Percentiles rank a stretch among this genome's conserved stretches.
Conservation (phyloP, 2,329 filamentous ascomycete species). For the Sclerotinia borealis region DNA sequence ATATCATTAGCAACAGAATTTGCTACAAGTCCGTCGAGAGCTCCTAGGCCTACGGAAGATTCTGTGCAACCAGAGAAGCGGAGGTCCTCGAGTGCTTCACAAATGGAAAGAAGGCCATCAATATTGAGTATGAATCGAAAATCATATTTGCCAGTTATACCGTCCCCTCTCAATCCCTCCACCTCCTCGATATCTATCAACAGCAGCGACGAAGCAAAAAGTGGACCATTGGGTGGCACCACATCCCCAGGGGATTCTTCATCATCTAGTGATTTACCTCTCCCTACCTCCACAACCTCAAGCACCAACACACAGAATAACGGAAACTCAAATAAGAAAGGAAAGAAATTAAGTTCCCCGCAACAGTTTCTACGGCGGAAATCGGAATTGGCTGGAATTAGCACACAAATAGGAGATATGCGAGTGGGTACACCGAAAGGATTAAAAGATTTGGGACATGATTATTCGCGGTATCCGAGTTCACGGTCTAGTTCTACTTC, state of each 20-base stretch:
- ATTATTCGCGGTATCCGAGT: constrained; percentile 31
- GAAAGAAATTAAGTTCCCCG: constrained; percentile 14
- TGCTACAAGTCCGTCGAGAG: background rate
- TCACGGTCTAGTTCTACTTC: constrained; percentile 8
- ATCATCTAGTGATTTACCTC: constrained; percentile 18
- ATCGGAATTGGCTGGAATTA: constrained; percentile 14
- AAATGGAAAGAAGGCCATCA: constrained; percentile 10
- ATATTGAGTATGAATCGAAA: constrained; percentile 13
- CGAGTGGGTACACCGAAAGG: constrained; percentile 18
- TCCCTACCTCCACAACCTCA: background rate
- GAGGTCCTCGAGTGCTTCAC: constrained; percentile 10
- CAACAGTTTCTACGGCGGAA: constrained; percentile 23
- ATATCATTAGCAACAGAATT: constrained; percentile 8
- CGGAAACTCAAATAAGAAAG: constrained; percentile 8
- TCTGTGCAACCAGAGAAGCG: constrained; percentile 3
- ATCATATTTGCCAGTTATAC: constrained; percentile 26
- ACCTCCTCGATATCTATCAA: constrained; percentile 14
- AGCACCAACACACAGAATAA: constrained; percentile 6
- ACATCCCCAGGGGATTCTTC: constrained; percentile 16
- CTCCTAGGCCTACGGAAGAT: background rate
- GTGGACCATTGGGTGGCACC: background rate
- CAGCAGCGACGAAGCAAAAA: constrained; percentile 15
- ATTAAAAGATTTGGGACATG: constrained; percentile 26
- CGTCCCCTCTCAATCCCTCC: constrained; percentile 31
- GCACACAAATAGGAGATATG: background rate